Evolutionary conservation across 2,329 filamentous ascomycete species (phyloP), one percentile per base, ranked within the genome.

Genomic region (Colletotrichum sp.): DNA sequence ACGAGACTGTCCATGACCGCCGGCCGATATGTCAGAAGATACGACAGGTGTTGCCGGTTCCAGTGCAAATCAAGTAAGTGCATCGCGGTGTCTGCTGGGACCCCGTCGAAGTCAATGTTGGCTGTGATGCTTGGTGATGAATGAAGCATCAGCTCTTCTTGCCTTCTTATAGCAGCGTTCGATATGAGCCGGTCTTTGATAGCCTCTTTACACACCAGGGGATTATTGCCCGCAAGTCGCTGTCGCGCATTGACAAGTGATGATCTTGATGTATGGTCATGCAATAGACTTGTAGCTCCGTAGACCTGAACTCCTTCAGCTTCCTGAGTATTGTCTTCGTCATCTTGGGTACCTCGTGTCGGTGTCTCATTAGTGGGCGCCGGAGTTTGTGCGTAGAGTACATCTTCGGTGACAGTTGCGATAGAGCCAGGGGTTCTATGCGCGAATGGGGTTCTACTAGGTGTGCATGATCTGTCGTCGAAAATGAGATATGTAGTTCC

Each of bases 11-110:
- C 83, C 81, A 85, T 86, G 12, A 86, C 83, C 2, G 83, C 84
- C 2, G 85, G 85, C 1, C 85, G 83, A 36, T 86, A 86, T 0
- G 84, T 82, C 15, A 85, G 79, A 3, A 86, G 81, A n/a, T 85
- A 85, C 5, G 82, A 80, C 21, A 81, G 82, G 65, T 86, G 84
- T 60, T 84, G 83, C 24, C 81, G 81, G 75, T 85, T 86, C 59
- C 83, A 86, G 76, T 86, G 83, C 1, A 85, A 63, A n/a, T 85
- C 81, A 3, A 86, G 78, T 7, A 86, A 79, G 78, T 86, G 84
- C 71, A 80, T 82, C 2, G 85, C 84, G 39, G 84, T 76, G 30
- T 85, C 85, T 2, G 81, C 79, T 30, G 80, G 78, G 4, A 79
- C 79, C 9, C 83, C 85, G 60, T 60, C 57, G 26, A 60, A 60